phyloP scores from a whole-genome alignment of 75 land plant species.

The Pinus tabuliformis region DNA sequence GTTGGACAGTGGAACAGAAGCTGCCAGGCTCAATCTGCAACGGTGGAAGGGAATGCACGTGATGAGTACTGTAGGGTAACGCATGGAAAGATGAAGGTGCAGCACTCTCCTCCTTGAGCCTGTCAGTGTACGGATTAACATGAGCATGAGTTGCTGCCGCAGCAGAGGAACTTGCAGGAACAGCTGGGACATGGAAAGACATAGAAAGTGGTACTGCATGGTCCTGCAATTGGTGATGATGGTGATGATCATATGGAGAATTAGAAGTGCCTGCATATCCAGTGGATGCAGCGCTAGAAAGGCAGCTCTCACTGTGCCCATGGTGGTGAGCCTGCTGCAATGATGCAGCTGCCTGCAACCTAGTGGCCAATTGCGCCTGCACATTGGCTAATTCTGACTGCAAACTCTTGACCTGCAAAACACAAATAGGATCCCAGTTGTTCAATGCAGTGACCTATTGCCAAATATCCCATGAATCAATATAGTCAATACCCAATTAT shows the following conservation, averaged over 20 bases:
- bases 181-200: constrained; percentile 6
- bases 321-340: constrained; percentile 2
- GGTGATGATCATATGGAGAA: constrained; percentile 36
- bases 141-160: constrained; percentile 21
- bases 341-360: constrained; percentile 39
- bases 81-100: neutral
- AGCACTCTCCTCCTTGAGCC: neutral
- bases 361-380: constrained; percentile 79
- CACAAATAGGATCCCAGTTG: neutral
- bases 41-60: neutral
- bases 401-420: constrained; percentile 67
- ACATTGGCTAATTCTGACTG: constrained; percentile 74
- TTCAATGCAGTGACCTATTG: neutral
- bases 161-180: constrained; percentile 8
- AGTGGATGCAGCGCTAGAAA: constrained; percentile 10
- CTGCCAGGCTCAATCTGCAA: neutral
- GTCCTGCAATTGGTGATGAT: constrained; percentile 24
- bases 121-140: constrained; percentile 18
- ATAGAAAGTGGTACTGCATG: constrained; percentile 41
- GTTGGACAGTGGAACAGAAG: too few relatives aligned
- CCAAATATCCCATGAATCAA: neutral
- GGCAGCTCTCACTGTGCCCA: neutral
- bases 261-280: constrained; percentile 19
- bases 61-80: neutral
- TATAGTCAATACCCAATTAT: neutral